phyloP scores from a whole-genome alignment of 2,329 filamentous ascomycete genomes.

The Botrytis porri region DNA sequence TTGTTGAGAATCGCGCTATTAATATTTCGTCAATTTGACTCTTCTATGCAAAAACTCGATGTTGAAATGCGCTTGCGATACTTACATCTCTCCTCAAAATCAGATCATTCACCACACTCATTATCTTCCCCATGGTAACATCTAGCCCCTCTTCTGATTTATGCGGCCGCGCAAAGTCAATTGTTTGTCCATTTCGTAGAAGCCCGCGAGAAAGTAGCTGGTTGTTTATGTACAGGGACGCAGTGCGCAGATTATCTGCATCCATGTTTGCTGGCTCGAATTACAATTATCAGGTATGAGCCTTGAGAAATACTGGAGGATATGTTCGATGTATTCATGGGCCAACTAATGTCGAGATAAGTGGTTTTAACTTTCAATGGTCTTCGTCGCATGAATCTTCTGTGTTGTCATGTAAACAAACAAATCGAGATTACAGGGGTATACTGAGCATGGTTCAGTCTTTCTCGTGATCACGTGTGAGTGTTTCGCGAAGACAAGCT shows the following conservation, averaged over 20 bases:
- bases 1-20: slow-evolving; percentile 81
- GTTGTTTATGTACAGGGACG: slow-evolving; percentile 71
- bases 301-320: not conserved
- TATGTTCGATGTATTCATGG: not conserved
- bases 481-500: not conserved
- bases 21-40: slow-evolving; percentile 6
- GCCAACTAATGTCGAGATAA: not conserved
- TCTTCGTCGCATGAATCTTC: slow-evolving; percentile 16
- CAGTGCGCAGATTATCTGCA: slow-evolving; percentile 59
- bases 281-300: not conserved
- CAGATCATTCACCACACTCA: slow-evolving; percentile 90
- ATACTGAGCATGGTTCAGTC: not conserved
- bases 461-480: slow-evolving; percentile 12
- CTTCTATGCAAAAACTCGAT: not conserved
- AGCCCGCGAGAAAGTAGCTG: slow-evolving; percentile 65
- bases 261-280: slow-evolving; percentile 31
- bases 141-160: slow-evolving; percentile 59
- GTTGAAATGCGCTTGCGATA: slow-evolving; percentile 26
- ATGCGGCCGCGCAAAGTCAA: slow-evolving; percentile 78
- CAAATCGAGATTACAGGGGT: slow-evolving; percentile 7
- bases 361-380: not conserved
- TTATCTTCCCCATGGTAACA: slow-evolving; percentile 78
- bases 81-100: slow-evolving; percentile 84
- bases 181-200: slow-evolving; percentile 63
- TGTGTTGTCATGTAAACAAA: slow-evolving; percentile 21